Base-by-base conservation (phyloP, 345 rosid species). In the Lepidium aucheri region DNA sequence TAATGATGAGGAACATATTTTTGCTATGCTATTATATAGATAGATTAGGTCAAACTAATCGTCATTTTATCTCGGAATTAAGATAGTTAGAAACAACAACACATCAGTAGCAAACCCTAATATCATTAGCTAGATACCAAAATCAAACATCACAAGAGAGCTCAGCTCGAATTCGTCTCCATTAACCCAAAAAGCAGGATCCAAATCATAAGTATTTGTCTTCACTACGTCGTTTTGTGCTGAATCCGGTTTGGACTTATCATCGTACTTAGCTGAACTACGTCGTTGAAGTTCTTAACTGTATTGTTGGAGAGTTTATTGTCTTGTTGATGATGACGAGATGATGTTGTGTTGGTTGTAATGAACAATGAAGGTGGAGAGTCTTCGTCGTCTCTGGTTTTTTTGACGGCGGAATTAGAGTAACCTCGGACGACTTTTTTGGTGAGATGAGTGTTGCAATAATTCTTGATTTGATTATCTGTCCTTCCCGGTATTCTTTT, bases 381-480 rank as follows among this genome's bases (percentile, higher is more conserved):
- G 13, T 46, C 44, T 7, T 40, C 34, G 16, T 56, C 41, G 34
- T 67, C 64, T 24, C 39, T 47, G 18, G 56, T 45, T 20, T 64
- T 58, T 56, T 40, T 64, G 15, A 50, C 26, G 35, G 30, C 20
- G 20, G 47, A 32, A n/a, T n/a, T n/a, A 14, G 24, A 46, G n/a
- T 28, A 59, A 73, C 68, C 61, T 52, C 68, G 63, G 14, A 76
- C 75, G 11, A 78, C 44, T 72, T 70, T 82, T 60, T 80, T 82
- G 63, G 80, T 72, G 71, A 80, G 70, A 72, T 70, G 84, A 35
- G 76, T 72, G 45, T 84, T 84, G 86, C 86, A 82, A 63, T 80
- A 74, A 47, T 82, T 84, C 77, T 84, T 84, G 69, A 81, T 84
- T 78, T 81, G 85, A 68, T 85, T 83, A 67, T 85, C 90, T 6